A percentile compares a stretch with the other conserved stretches of the same genome.
phyloP scores from a whole-genome alignment of 371 early-diverging fungal genomes.

The Rhizomucor pusillus region DNA sequence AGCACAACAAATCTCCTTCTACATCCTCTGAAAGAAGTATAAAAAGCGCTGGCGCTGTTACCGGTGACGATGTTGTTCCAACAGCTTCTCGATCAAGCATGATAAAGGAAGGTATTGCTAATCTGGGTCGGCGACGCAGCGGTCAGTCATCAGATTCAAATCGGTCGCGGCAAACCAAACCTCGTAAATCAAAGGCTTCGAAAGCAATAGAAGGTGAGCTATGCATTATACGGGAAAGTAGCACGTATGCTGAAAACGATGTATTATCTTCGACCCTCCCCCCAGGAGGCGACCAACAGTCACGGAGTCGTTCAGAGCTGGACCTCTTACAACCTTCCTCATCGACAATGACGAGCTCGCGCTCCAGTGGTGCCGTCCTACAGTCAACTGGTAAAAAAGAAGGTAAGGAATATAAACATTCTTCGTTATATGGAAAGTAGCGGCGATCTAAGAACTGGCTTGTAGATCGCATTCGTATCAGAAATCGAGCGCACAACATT shows the following conservation, averaged over 20 bases:
- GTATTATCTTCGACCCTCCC: slow-evolving; percentile 8
- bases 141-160: slow-evolving; percentile 7
- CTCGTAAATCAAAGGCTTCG: background rate
- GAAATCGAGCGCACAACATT: slow-evolving; percentile 25
- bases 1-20: slow-evolving; percentile 38
- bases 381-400: slow-evolving; percentile 3
- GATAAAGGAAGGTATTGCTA: slow-evolving; percentile 28
- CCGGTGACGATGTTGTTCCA: slow-evolving; percentile 13
- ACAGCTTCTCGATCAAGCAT: slow-evolving; percentile 31
- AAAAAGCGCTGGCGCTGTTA: slow-evolving; percentile 8
- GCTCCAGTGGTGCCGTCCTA: slow-evolving; percentile 6
- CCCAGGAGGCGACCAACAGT: slow-evolving; percentile 2
- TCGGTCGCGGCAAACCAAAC: slow-evolving; percentile 1
- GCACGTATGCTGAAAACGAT: slow-evolving; percentile 2
- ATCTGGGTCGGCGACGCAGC: slow-evolving; percentile 26
- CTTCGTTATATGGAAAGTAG: background rate
- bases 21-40: slow-evolving; percentile 30
- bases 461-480: slow-evolving; percentile 9
- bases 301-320: slow-evolving; percentile 37
- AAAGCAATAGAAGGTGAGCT: background rate
- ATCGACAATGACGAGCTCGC: slow-evolving; percentile 1
- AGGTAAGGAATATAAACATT: background rate
- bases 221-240: slow-evolving; percentile 4
- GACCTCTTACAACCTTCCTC: slow-evolving; percentile 26
- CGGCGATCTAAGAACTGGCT: slow-evolving; percentile 1